Evolutionary conservation across 441 rosid genomes (phyloP).

Genomic region (Brassica hybrid): DNA sequence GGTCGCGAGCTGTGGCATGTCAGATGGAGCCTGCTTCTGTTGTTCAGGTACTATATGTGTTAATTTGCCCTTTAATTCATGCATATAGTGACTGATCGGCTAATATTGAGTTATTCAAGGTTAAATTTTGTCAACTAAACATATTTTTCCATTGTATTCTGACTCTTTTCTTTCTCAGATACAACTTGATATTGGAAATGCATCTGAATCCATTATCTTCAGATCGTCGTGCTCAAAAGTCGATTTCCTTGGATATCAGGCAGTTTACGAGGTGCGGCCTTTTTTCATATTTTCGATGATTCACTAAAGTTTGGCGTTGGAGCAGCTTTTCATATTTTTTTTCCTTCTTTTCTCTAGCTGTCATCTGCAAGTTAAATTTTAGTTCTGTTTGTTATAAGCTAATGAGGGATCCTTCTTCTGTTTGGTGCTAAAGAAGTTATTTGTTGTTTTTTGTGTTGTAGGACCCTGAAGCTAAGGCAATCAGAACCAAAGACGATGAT

Average conservation of each 20-base stretch:
- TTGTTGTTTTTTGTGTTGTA: constrained; percentile 40
- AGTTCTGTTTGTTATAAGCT: constrained; percentile 22
- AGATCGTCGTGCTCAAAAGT: constrained; percentile 78
- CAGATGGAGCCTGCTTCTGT: constrained; percentile 86
- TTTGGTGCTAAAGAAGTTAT: constrained; percentile 8
- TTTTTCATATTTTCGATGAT: constrained; percentile 19
- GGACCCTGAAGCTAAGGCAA: constrained; percentile 71
- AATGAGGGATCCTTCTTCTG: constrained; percentile 6
- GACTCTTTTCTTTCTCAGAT: constrained; percentile 54
- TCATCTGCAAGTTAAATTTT: constrained; percentile 18
- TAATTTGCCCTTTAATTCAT: constrained; percentile 15
- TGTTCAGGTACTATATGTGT: constrained; percentile 63
- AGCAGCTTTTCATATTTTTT: neutral
- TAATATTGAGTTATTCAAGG: neutral
- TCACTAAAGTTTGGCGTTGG: constrained; percentile 14
- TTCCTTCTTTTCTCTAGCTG: neutral
- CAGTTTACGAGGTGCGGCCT: constrained; percentile 75
- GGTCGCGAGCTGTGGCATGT: constrained; percentile 93
- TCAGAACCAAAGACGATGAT: constrained; percentile 57
- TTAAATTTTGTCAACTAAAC: constrained; percentile 4
- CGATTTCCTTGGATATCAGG: constrained; percentile 81
- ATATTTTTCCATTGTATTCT: neutral
- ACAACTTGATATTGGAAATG: constrained; percentile 74
- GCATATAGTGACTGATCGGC: constrained; percentile 11
- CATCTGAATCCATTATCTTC: constrained; percentile 61